Evolutionary conservation across 1,139 yeast genomes (phyloP).

Genomic region (Geotrichum citri-aurantii): DNA sequence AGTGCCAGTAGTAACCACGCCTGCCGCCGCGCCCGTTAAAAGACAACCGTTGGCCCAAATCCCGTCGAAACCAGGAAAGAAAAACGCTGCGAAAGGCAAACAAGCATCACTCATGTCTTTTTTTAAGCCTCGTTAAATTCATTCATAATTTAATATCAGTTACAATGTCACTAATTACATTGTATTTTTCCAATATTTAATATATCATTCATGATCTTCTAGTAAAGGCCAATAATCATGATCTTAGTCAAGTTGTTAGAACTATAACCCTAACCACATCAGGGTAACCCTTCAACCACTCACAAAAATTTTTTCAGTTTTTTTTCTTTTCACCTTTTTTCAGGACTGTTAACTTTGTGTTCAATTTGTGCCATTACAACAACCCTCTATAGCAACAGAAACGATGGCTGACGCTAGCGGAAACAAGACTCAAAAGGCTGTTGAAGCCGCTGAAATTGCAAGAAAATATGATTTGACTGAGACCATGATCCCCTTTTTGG

Average conservation of each 20-base stretch:
- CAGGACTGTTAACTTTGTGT: not conserved
- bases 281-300: conserved; percentile 11
- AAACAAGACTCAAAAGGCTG: not conserved
- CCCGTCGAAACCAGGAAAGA: conserved; percentile 2
- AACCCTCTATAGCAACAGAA: not conserved
- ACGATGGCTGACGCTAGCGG: not conserved
- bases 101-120: conserved; percentile 16
- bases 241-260: no score
- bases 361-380: not conserved
- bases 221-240: not conserved
- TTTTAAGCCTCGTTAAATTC: conserved; percentile 7
- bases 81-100: conserved; percentile 10
- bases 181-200: not conserved
- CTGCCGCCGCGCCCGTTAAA: not conserved
- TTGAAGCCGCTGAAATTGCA: conserved; percentile 18
- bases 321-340: not conserved
- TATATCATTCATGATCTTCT: not conserved
- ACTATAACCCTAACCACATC: conserved; percentile 7
- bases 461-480: conserved; percentile 46
- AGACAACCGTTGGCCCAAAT: conserved; percentile 1
- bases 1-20: not conserved
- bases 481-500: conserved; percentile 50
- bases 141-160: not conserved
- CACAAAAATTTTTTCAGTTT: conserved; percentile 11
- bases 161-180: not conserved